Evolutionary conservation across 2,329 filamentous ascomycete genomes (phyloP).

Genomic region (Magnaporthales sp.): DNA sequence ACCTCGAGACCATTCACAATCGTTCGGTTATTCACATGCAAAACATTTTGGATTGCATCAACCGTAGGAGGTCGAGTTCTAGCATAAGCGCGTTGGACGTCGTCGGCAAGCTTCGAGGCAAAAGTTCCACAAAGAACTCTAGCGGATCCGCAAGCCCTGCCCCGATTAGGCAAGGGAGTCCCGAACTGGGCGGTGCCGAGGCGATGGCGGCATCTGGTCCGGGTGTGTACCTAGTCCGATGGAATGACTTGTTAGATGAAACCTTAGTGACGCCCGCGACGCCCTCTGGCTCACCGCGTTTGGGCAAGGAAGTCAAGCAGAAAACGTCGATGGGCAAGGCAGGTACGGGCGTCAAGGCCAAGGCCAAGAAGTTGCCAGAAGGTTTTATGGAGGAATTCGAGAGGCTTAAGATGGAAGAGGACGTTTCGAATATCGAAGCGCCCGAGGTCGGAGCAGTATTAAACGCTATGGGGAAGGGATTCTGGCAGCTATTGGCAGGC

Average conservation of each 20-base stretch:
- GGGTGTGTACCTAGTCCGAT: conserved; percentile 62
- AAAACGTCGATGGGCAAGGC: conserved; percentile 21
- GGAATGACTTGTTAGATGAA: conserved; percentile 64
- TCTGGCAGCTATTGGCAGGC: conserved; percentile 17
- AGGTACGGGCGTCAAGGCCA: conserved; percentile 20
- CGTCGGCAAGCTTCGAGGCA: background rate
- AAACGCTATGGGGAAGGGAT: conserved; percentile 27
- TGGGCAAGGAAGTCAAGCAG: conserved; percentile 40
- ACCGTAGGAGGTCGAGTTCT: conserved; percentile 9
- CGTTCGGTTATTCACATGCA: conserved; percentile 48
- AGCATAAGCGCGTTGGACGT: conserved; percentile 7
- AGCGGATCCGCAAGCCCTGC: background rate
- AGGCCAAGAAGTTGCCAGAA: conserved; percentile 14
- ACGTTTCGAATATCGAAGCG: conserved; percentile 21
- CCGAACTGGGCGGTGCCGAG: conserved; percentile 7
- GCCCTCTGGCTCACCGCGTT: conserved; percentile 41
- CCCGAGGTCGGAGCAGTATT: conserved; percentile 35
- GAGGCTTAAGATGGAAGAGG: conserved; percentile 8
- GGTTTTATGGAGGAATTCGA: background rate
- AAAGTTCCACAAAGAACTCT: conserved; percentile 5
- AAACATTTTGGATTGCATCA: conserved; percentile 38
- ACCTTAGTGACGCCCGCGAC: conserved; percentile 51
- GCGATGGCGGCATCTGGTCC: conserved; percentile 43
- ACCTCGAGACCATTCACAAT: conserved; percentile 45
- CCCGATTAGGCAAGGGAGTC: conserved; percentile 4